Percentiles rank a stretch among this genome's conserved stretches.
Evolutionary conservation across 108 stramenopile genomes (phyloP).

Genomic region (Stephanodiscus minutulus): DNA sequence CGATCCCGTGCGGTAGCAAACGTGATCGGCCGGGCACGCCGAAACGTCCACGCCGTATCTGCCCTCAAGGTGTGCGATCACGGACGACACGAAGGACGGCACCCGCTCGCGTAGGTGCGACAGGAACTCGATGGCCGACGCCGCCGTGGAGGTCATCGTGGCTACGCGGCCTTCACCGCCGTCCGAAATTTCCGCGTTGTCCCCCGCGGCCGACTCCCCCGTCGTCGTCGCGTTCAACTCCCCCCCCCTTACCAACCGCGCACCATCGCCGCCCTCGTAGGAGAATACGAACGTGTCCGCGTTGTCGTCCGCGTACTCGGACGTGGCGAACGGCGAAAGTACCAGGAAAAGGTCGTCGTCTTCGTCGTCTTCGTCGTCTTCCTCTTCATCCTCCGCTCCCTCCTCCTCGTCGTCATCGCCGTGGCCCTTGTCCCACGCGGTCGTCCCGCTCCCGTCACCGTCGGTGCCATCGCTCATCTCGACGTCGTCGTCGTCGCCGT

Average conservation of each 20-base stretch:
- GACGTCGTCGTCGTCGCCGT: background rate
- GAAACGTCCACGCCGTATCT: constrained; percentile 25
- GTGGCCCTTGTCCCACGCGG: background rate
- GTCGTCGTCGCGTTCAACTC: background rate
- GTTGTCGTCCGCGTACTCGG: constrained; percentile 16
- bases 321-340: constrained; percentile 32
- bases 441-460: background rate
- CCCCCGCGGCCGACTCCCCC: too few species aligned
- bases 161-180: too few species aligned
- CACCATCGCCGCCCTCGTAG: constrained; percentile 23
- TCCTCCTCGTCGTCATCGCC: constrained; percentile 4
- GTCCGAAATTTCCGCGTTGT: too few species aligned
- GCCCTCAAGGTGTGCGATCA: constrained; percentile 18
- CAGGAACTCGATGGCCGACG: constrained; percentile 23
- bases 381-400: constrained; percentile 9
- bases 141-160: too few species aligned
- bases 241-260: constrained; percentile 19
- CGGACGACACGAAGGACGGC: constrained; percentile 36
- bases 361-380: constrained; percentile 27
- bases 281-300: constrained; percentile 35
- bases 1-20: constrained; percentile 57
- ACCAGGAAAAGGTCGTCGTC: constrained; percentile 39
- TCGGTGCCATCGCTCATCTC: background rate
- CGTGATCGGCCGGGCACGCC: constrained; percentile 50
- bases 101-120: constrained; percentile 22